A percentile compares a stretch with the other conserved stretches of the same genome.
Conservation (phyloP, 495 filamentous ascomycete species). For the Hypoxylon cercidicola region DNA sequence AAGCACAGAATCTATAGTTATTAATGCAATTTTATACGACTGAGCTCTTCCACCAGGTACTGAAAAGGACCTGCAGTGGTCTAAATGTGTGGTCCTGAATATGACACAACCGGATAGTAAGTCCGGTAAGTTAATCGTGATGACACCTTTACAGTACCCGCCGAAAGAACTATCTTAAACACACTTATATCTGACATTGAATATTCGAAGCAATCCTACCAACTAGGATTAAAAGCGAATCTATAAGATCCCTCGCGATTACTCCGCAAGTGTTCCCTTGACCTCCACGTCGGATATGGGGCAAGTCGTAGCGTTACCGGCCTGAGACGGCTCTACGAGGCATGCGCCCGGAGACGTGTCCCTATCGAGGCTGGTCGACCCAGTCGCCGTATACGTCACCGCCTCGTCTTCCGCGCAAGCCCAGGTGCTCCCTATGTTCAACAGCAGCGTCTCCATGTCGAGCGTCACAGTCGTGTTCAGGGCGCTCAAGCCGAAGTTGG, state of each 20-base stretch:
- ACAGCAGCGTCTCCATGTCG: slow-evolving; percentile 30
- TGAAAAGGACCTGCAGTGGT: too few relatives aligned
- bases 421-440: slow-evolving; percentile 32
- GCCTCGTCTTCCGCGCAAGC: slow-evolving; percentile 28
- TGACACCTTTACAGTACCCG: too few relatives aligned
- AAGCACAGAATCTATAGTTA: too few relatives aligned
- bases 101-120: too few relatives aligned
- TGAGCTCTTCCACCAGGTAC: too few relatives aligned
- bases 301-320: slow-evolving; percentile 34
- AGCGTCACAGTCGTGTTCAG: slow-evolving; percentile 31
- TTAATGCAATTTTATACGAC: too few relatives aligned
- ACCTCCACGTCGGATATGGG: slow-evolving; percentile 32
- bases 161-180: too few relatives aligned
- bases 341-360: slow-evolving; percentile 36
- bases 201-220: too few relatives aligned
- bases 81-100: too few relatives aligned
- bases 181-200: too few relatives aligned
- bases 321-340: slow-evolving; percentile 28
- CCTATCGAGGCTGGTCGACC: slow-evolving; percentile 12
- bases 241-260: neutral
- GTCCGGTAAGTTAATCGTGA: too few relatives aligned
- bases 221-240: too few relatives aligned
- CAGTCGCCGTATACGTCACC: slow-evolving; percentile 26
- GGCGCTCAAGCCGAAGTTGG: slow-evolving; percentile 29
- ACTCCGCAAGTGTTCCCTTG: slow-evolving; percentile 28